Base-by-base conservation (phyloP, 176 grass and related monocot species). In the Musa itinerans region DNA sequence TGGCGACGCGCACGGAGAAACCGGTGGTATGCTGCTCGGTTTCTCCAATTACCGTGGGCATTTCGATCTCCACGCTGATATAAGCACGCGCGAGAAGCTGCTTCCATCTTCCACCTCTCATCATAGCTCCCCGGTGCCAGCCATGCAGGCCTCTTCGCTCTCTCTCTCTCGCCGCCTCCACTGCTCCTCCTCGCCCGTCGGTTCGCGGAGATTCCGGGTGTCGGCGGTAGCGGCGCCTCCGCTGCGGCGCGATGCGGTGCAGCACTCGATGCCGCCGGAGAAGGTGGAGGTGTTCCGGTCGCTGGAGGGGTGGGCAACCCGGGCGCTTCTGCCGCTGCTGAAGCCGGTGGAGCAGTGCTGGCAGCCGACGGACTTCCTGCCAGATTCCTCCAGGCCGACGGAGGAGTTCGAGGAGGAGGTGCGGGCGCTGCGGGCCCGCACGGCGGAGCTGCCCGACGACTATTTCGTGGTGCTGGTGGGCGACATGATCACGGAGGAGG, bases 401-500 rank as follows among this genome's bases (percentile, higher is more conserved):
- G 95, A 91, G 50, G 54, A 77, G 80, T 98, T 94, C 73, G 80
- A 87, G 67, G 80, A 75, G 70, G 80, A 91, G 69, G 82, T 91
- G 6, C 23, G 69, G 27, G 88, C 87, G 63, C 85, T 98, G 43
- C 86, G 90, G 13, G 82, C 86, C 9, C 81, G 90, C 68, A 77
- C 90, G 13, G 86, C 86, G 1, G 80, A 76, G 7, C 77, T 98
- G 1, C 84, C 90, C 13, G 88, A 98, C 80, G 95, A 98, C 1
- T 89, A 82, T 68, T 84, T 91, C 75, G 90, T 91, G 24, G 86
- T 93, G 78, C 86, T 98, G 9, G 88, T 98, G 0, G 95, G 95
- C 0, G 88, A 98, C 84, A 94, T 98, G 95, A 53, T 98, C 23
- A 94, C 95, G 22, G 95, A 98, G 84, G 95, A 98, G 90, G 95